Conservation (phyloP, 441 rosid species). For the Eugenia klotzschiana region DNA sequence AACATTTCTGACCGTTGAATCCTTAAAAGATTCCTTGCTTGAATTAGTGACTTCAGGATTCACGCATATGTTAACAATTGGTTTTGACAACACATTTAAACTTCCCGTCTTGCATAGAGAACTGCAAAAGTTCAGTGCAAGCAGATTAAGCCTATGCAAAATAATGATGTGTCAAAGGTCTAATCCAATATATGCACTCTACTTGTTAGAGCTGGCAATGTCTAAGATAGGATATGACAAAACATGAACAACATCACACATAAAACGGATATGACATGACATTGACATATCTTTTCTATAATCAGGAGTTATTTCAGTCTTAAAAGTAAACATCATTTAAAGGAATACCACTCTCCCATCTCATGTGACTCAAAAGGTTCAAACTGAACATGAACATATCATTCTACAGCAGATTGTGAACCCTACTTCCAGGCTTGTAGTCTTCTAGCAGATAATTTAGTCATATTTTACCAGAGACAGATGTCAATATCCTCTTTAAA, state of each 20-base stretch:
- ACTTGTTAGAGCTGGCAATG: background rate
- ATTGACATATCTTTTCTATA: background rate
- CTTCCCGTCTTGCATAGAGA: constrained; percentile 19
- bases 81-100: constrained; percentile 23
- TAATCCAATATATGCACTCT: background rate
- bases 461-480: background rate
- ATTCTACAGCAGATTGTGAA: background rate
- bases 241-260: background rate
- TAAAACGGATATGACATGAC: background rate
- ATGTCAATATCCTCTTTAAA: background rate
- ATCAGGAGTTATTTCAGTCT: background rate
- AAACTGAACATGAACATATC: background rate
- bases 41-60: constrained; percentile 17
- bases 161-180: background rate
- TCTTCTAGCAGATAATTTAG: background rate
- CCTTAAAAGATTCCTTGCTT: constrained; percentile 17
- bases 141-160: background rate
- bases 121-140: constrained; percentile 19
- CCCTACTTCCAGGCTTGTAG: background rate
- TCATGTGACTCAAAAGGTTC: background rate
- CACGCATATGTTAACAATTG: background rate
- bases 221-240: background rate
- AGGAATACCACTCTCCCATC: background rate
- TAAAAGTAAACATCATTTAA: background rate
- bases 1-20: constrained; percentile 15